phyloP scores from a whole-genome alignment of 768 basidiomycete species.

The Rhizopogon vulgaris region DNA sequence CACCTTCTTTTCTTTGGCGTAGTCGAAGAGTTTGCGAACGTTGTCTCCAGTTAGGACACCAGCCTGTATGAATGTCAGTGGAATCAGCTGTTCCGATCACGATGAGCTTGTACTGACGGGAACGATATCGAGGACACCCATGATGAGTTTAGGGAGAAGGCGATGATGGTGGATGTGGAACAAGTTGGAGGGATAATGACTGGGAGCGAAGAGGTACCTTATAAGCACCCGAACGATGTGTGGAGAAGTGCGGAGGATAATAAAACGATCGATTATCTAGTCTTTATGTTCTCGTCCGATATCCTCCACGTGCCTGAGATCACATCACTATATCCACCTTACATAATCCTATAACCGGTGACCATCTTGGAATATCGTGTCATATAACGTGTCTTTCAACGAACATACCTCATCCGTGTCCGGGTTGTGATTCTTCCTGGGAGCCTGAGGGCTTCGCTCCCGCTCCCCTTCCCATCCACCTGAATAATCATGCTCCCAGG shows the following conservation, averaged over 20 bases:
- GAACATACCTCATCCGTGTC: neutral
- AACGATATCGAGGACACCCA: conserved; percentile 82
- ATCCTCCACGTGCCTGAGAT: neutral
- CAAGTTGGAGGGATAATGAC: neutral
- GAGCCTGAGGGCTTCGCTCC: neutral
- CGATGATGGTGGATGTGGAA: neutral
- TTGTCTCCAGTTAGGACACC: conserved; percentile 95
- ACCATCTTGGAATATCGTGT: neutral
- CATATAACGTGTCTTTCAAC: neutral
- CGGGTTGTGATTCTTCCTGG: neutral
- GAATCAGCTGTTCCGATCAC: neutral
- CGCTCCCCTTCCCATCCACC: neutral
- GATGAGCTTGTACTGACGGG: conserved; percentile 48
- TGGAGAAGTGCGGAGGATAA: neutral
- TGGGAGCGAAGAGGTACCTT: conserved; percentile 1
- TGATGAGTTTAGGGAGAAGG: conserved; percentile 19
- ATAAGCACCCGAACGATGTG: conserved; percentile 1
- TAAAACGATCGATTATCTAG: conserved; percentile 1
- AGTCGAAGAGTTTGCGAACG: conserved; percentile 92
- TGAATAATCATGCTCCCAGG: conserved; percentile 6
- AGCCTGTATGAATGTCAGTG: conserved; percentile 42
- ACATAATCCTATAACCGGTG: neutral
- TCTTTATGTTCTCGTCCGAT: neutral
- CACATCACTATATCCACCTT: neutral
- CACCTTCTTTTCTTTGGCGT: conserved; percentile 85